Conservation (phyloP, 2,329 filamentous ascomycete genomes). For the Botrytis sinoallii region DNA sequence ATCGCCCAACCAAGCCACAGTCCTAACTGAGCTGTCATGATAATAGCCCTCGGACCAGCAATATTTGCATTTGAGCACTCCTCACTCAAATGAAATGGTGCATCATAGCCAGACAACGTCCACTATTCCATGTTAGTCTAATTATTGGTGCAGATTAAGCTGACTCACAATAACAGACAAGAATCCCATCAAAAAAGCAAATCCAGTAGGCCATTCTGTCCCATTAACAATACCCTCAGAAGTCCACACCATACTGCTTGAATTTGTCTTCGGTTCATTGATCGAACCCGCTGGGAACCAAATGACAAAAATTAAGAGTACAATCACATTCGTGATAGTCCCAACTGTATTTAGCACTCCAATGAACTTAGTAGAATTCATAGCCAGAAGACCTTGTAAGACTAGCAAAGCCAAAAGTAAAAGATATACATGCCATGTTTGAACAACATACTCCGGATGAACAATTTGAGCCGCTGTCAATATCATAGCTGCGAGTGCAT, state of each 20-base stretch:
- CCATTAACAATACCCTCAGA: constrained; percentile 48
- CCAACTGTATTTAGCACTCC: constrained; percentile 22
- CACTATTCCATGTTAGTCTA: background rate
- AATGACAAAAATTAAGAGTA: constrained; percentile 39
- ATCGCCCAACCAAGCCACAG: constrained; percentile 59
- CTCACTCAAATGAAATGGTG: constrained; percentile 61
- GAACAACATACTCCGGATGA: constrained; percentile 36
- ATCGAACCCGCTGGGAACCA: constrained; percentile 24
- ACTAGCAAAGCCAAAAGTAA: constrained; percentile 36
- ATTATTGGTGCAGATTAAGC: no score
- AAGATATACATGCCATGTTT: constrained; percentile 40
- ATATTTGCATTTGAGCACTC: constrained; percentile 67
- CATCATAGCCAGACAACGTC: constrained; percentile 57
- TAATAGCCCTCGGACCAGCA: constrained; percentile 62
- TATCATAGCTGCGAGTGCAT: constrained; percentile 39
- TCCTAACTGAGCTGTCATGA: constrained; percentile 58
- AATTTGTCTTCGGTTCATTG: constrained; percentile 19
- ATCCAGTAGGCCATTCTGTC: constrained; percentile 56
- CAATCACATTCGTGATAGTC: constrained; percentile 34
- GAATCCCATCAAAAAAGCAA: constrained; percentile 62
- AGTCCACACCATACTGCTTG: constrained; percentile 20
- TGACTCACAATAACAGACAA: constrained; percentile 52
- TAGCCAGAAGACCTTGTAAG: constrained; percentile 37
- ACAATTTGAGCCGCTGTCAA: constrained; percentile 38
- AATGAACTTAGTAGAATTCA: constrained; percentile 38